Evolutionary conservation across 1,284 basidiomycete species (phyloP), one percentile per base, ranked within the genome.

Genomic region (Amylostereum areolatum): DNA sequence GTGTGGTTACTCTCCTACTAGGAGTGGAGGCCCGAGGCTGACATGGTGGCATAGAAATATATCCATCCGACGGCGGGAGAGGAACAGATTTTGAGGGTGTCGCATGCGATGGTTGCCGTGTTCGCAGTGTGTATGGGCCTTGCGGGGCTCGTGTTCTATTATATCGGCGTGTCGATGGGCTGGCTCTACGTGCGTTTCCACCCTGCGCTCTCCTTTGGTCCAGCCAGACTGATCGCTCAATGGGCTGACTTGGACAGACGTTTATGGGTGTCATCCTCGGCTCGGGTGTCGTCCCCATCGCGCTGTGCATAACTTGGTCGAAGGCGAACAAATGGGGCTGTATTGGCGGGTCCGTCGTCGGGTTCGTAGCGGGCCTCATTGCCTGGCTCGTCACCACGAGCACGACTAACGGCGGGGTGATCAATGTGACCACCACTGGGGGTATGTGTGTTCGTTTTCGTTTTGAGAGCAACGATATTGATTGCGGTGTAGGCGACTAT

Each of bases 161-260:
- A 90, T 61, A 91, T 92, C 53, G 91, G 92, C 4, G 83, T 97
- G 49, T 86, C 82, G 5, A 89, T 92, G 89, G 91, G 89, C 11
- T 92, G 86, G 86, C 79, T 91, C 47, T 91, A 90, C 61, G 85
- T 85, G 52, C 45, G 79, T 73, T 29, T 27, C 24, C 32, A 39
- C 39, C 40, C 24, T 33, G 7, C 25, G 28, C 46, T 40, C 40
- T 45, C 25, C 29, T 12, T 30, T 28, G 40, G n/a, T 30, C 37
- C 12, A 47, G 30, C 41, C 42, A 6, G 43, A 27, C 37, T 34
- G 12, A 24, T 40, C 5, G 3, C 30, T 30, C 42, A 31, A 34
- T 37, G 12, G 18, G n/a, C 39, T 40, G 5, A 4, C 31, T 30
- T n/a, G 5, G n/a, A 45, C 48, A 85, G 81, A 85, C 82, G 12